These are phyloP conservation scores for Isatis lusitanica DNA, from an alignment of 441 rosid species.

Conservation along the genomic window DNA sequence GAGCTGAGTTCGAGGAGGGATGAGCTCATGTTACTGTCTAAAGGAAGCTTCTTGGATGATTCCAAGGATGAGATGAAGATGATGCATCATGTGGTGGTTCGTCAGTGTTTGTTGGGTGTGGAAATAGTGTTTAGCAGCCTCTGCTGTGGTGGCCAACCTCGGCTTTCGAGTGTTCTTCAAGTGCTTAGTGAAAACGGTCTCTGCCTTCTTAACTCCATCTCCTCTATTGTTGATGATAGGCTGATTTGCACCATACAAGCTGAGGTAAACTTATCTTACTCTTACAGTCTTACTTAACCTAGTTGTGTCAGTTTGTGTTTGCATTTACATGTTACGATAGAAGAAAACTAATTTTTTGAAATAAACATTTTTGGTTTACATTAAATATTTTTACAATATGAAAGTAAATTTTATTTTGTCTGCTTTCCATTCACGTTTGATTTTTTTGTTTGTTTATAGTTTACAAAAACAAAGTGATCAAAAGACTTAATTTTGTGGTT, in stretches of 20 bases:
- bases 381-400: neutral
- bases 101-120: slow-evolving; percentile 49
- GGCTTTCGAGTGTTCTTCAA: slow-evolving; percentile 53
- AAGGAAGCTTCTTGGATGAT: slow-evolving; percentile 20
- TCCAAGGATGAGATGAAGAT: slow-evolving; percentile 8
- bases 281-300: neutral
- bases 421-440: neutral
- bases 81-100: slow-evolving; percentile 38
- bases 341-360: neutral
- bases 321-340: neutral
- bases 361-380: neutral
- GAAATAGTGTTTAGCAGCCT: slow-evolving; percentile 52
- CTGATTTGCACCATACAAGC: slow-evolving; percentile 53
- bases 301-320: neutral
- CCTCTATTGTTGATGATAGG: slow-evolving; percentile 48
- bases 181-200: slow-evolving; percentile 51
- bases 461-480: neutral
- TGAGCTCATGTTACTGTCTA: slow-evolving; percentile 39
- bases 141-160: slow-evolving; percentile 30
- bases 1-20: slow-evolving; percentile 48
- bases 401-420: neutral
- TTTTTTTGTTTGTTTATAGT: neutral
- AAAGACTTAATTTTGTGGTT: neutral
- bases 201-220: slow-evolving; percentile 47
- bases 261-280: slow-evolving; percentile 45